Conservation (phyloP, 805 yeast genomes). For the Schwanniomyces vanrijiae region DNA sequence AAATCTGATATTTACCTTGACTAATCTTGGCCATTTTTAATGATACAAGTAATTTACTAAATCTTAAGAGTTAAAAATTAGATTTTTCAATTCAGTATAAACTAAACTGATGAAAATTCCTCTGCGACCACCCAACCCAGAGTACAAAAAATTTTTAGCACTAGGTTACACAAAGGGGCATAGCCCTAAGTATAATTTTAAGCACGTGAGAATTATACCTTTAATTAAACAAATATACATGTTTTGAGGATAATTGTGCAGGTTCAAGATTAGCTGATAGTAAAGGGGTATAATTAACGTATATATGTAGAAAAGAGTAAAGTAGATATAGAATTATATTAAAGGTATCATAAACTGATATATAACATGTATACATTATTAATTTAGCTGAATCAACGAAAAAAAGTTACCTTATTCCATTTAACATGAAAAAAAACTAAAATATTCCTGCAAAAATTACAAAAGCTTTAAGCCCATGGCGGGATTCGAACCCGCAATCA, state of each 20-base stretch:
- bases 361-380: no score
- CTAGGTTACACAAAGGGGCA: conserved; percentile 7
- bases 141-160: conserved; percentile 6
- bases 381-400: no score
- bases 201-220: neutral
- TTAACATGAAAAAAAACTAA: no score
- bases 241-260: no score
- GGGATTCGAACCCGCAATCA: conserved; percentile 82
- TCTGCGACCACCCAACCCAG: conserved; percentile 5
- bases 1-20: conserved; percentile 47
- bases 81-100: conserved; percentile 3
- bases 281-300: no score
- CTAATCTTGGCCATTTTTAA: conserved; percentile 62
- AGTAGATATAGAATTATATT: no score
- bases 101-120: conserved; percentile 11
- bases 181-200: conserved; percentile 1
- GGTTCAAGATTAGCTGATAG: no score
- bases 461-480: conserved; percentile 51
- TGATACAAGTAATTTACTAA: conserved; percentile 6
- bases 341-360: no score
- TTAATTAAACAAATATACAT: no score
- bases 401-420: no score
- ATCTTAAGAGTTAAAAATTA: conserved; percentile 6
- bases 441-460: neutral
- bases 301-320: no score